Evolutionary conservation across 495 filamentous ascomycete genomes (phyloP), one percentile per base, ranked within the genome.

Genomic region (Astrothelium macrocarpum): DNA sequence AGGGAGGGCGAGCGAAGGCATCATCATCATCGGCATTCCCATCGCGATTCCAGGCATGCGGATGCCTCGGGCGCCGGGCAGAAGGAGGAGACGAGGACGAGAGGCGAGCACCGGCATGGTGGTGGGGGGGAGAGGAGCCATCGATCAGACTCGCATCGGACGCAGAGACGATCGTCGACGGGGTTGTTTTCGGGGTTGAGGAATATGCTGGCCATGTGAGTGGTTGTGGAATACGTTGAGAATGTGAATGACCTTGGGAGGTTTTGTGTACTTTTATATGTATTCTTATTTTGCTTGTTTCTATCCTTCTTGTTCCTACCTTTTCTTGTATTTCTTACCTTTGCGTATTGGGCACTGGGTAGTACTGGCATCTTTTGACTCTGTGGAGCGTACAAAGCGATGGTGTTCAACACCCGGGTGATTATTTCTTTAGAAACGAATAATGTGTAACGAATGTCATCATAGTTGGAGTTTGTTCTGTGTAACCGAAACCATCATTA

Each of bases 391-490:
- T 26, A 56, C 49, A 9, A 5, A 56, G 49, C 25, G 49, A 56
- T 56, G 5, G 49, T 7, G 25, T 56, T 39, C 5, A 5, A 39
- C 14, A 5, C 34, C 5, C 14, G 5, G 5, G 34, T 5, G 34
- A 39, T 39, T 14, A 39, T 5, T 5, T 49, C 45, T 23, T 49
- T 3, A 9, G 45, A 23, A 10, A 49, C 45, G 45, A 49, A 49
- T 18, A 18, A 49, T 49, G 7, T 49, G 45, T 49, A 49, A 49
- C 43, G 43, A 49, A 49, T 49, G 43, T 49, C 43, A 49, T 49
- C 3, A 5, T 18, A 49, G n/a, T 49, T 49, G n/a, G 3, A 20
- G n/a, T 18, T 20, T 9, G 3, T 20, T 18, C 10, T 49, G n/a
- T 18, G 3, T 18, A 14, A 49, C 43, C 43, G 43, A 49, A 49